Conservation (phyloP, 2,329 filamentous ascomycete species). For the Pseudogymnoascus sp. region DNA sequence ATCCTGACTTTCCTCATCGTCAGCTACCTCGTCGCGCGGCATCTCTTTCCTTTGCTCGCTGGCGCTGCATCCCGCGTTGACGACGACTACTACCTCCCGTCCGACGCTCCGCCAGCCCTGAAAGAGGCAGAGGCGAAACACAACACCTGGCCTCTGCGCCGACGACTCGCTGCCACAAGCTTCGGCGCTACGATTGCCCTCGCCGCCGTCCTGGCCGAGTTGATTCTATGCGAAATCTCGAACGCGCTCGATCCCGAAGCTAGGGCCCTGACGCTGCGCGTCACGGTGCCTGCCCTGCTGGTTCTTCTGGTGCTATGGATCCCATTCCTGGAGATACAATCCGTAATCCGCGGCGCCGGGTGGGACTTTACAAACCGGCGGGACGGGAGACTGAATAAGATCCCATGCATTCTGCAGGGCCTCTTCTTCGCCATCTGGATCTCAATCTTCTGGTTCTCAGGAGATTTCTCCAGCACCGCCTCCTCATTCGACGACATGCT, state of each 20-base stretch:
- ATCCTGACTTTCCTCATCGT: slow-evolving; percentile 60
- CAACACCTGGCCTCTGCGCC: slow-evolving; percentile 43
- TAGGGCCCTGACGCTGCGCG: slow-evolving; percentile 57
- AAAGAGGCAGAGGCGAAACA: slow-evolving; percentile 53
- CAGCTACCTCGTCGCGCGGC: slow-evolving; percentile 54
- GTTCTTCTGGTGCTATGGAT: slow-evolving; percentile 67
- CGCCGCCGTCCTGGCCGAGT: slow-evolving; percentile 67
- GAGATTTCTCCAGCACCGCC: slow-evolving; percentile 32
- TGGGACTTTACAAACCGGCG: slow-evolving; percentile 55
- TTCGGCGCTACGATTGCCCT: slow-evolving; percentile 73
- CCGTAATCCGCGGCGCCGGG: slow-evolving; percentile 42
- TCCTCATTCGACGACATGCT: slow-evolving; percentile 17
- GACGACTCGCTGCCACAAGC: slow-evolving; percentile 51
- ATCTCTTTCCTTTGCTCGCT: slow-evolving; percentile 67
- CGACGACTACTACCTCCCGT: slow-evolving; percentile 55
- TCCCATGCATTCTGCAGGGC: slow-evolving; percentile 58
- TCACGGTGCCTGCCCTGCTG: slow-evolving; percentile 64
- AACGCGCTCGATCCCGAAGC: slow-evolving; percentile 64
- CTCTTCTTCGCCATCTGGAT: slow-evolving; percentile 62
- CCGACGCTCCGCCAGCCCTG: slow-evolving; percentile 53
- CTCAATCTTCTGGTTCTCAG: slow-evolving; percentile 68
- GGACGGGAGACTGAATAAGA: slow-evolving; percentile 48
- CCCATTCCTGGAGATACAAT: slow-evolving; percentile 70
- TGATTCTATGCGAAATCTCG: slow-evolving; percentile 78
- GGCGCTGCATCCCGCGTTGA: slow-evolving; percentile 44